Evolutionary conservation across 1,284 basidiomycete genomes (phyloP).

Genomic region (Malassezia brasiliensis): DNA sequence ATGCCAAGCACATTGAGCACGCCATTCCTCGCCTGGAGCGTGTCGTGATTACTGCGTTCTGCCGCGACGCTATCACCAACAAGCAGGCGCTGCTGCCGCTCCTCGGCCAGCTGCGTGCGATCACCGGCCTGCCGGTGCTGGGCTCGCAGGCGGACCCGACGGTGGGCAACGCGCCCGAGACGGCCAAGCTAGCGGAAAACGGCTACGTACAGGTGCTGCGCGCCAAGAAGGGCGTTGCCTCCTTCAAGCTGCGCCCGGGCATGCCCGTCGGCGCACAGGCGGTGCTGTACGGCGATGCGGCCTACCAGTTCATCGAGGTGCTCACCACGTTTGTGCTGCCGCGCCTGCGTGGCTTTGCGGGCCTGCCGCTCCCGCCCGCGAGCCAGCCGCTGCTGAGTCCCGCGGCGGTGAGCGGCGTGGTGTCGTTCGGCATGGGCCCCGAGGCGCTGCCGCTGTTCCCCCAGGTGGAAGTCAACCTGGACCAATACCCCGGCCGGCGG

Average conservation of each 20-base stretch:
- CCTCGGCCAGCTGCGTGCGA: conserved; percentile 74
- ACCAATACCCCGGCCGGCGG: conserved; percentile 40
- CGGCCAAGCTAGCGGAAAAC: conserved; percentile 2
- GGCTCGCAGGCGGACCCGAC: conserved; percentile 28
- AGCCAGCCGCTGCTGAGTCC: conserved; percentile 48
- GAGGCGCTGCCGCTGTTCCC: conserved; percentile 84
- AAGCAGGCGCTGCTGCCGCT: conserved; percentile 69
- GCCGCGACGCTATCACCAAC: conserved; percentile 56
- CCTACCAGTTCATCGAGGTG: conserved; percentile 84
- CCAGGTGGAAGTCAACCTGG: conserved; percentile 45
- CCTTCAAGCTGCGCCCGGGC: conserved; percentile 72
- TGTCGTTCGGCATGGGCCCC: conserved; percentile 74
- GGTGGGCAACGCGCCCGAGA: conserved; percentile 13
- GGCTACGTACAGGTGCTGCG: conserved; percentile 63
- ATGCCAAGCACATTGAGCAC: conserved; percentile 18
- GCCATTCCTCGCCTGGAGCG: conserved; percentile 62
- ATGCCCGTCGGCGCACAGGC: conserved; percentile 80
- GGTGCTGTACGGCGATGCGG: conserved; percentile 73
- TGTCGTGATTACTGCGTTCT: conserved; percentile 55
- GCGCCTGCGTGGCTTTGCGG: conserved; percentile 77
- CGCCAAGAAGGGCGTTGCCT: conserved; percentile 69
- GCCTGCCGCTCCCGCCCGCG: conserved; percentile 61
- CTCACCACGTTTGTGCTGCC: conserved; percentile 91
- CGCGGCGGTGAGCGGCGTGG: conserved; percentile 71
- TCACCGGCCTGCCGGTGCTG: conserved; percentile 66